Base-by-base conservation (phyloP, 2,329 filamentous ascomycete genomes). In the Cladosporium austrohemisphaericum region DNA sequence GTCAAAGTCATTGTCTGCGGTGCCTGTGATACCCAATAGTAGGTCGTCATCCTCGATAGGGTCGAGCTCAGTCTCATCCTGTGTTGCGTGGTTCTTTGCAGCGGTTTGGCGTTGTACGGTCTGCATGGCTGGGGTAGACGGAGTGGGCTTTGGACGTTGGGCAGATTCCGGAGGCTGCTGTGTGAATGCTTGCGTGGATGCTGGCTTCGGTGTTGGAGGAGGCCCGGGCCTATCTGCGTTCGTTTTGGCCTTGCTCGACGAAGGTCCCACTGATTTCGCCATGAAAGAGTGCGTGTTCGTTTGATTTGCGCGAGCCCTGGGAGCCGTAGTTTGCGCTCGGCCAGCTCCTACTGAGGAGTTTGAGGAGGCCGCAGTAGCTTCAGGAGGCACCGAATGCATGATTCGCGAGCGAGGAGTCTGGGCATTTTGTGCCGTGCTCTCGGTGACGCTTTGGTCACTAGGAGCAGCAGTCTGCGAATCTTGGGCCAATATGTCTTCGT, bases 1-100 rank as follows among this genome's bases (percentile, higher is more conserved):
- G 6, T 41, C 19, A 19, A 14, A 14, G 11, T 32, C 28, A 28
- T 49, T 29, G 10, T 49, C 18, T 4, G 19, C 44, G 2, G 32
- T 48, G 20, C 28, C 36, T 1, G 36, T 26, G 29, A 47, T 47
- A 11, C 37, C 47, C 16, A 43, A 22, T 7, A 41, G 47, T 5
- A 41, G 18, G 13, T 50, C 47, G n/a, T 50, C 47, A 18, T 50
- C 47, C 16, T 50, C 47, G n/a, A 50, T 50, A 7, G 37, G 37
- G 22, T 50, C 47, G 25, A 41, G 28, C 4, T 47, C 44, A 18
- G 36, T 19, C 9, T 14, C 13, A 36, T 45, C 29, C 10, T 45
- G 29, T 7, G 41, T 2, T 5, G 28, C 9, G 18, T 45, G 20
- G 11, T 2, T 19, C 7, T 20, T 7, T 16, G 7, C n/a, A 5